These are phyloP conservation scores for Phytophthora pinifolia DNA, from an alignment of 352 stramenopile genomes.

Conservation along the genomic window DNA sequence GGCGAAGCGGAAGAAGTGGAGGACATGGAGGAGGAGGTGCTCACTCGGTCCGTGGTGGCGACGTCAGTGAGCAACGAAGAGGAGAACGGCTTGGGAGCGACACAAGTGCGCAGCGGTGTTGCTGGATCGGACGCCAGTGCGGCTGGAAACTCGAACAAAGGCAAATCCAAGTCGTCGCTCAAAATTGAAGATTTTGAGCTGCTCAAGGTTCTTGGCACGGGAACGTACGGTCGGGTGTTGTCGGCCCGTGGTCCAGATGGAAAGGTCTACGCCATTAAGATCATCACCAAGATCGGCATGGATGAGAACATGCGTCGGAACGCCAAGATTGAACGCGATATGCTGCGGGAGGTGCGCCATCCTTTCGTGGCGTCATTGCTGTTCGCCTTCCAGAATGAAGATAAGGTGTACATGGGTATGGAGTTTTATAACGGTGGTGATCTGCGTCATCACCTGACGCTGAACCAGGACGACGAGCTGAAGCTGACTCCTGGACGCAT, in stretches of 20 bases:
- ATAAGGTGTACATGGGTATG: constrained; percentile 99
- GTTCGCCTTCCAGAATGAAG: constrained; percentile 97
- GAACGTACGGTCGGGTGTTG: constrained; percentile 83
- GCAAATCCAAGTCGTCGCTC: constrained; percentile 78
- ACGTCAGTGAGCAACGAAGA: constrained; percentile 69
- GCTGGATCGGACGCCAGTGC: constrained; percentile 18
- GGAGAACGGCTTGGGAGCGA: constrained; percentile 36
- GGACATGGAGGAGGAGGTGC: constrained; percentile 61
- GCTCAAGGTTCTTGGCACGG: constrained; percentile 81
- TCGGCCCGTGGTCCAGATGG: constrained; percentile 67
- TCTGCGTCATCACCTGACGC: constrained; percentile 83
- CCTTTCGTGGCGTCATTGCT: constrained; percentile 97
- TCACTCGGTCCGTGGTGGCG: constrained; percentile 59
- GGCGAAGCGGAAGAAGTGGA: constrained; percentile 79
- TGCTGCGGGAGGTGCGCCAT: constrained; percentile 94
- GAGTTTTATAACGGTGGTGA: constrained; percentile 98
- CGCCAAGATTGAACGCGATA: constrained; percentile 92
- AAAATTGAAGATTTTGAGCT: constrained; percentile 89
- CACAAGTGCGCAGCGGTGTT: constrained; percentile 20
- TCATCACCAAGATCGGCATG: constrained; percentile 90
- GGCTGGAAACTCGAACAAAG: constrained; percentile 36
- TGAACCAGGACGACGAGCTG: constrained; percentile 65
- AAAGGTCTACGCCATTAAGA: constrained; percentile 87
- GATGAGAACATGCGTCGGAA: constrained; percentile 80
- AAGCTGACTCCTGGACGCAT: constrained; percentile 71